Evolutionary conservation across 371 early-diverging fungal genomes (phyloP).

Genomic region (Mortierella sp.): DNA sequence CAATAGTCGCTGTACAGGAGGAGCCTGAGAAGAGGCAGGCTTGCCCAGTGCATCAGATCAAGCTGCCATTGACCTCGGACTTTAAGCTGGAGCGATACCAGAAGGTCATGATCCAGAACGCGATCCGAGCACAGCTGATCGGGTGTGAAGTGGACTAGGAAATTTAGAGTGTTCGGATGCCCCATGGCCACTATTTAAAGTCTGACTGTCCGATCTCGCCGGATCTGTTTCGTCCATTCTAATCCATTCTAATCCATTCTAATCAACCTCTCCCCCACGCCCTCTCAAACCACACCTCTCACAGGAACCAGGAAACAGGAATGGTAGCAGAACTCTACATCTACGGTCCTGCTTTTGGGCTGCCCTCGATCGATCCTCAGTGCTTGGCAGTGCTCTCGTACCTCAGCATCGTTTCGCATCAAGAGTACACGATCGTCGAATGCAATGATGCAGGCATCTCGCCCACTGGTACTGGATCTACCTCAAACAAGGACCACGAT

Average conservation of each 20-base stretch:
- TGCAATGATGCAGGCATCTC: constrained; percentile 24
- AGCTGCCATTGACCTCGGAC: constrained; percentile 2
- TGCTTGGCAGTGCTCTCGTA: constrained; percentile 66
- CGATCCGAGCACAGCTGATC: constrained; percentile 7
- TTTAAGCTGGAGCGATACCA: constrained; percentile 10
- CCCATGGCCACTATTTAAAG: no score
- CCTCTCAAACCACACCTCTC: no score
- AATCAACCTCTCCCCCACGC: no score
- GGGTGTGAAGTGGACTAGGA: constrained; percentile 10
- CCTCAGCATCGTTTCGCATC: constrained; percentile 55
- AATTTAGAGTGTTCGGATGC: no score
- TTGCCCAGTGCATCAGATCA: background rate
- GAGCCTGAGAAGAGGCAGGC: constrained; percentile 3
- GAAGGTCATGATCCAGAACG: constrained; percentile 13
- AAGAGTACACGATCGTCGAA: constrained; percentile 21
- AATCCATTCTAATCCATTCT: no score
- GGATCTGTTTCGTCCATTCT: no score
- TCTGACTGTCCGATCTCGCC: no score
- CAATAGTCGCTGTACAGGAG: background rate
- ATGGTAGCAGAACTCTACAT: constrained; percentile 59
- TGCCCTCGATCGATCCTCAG: constrained; percentile 70
- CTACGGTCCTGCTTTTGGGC: constrained; percentile 66
- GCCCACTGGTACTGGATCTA: constrained; percentile 10
- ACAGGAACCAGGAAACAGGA: background rate
- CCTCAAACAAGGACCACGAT: background rate